phyloP scores from a whole-genome alignment of 2,329 filamentous ascomycete species.

The Nemania bipapillata region DNA sequence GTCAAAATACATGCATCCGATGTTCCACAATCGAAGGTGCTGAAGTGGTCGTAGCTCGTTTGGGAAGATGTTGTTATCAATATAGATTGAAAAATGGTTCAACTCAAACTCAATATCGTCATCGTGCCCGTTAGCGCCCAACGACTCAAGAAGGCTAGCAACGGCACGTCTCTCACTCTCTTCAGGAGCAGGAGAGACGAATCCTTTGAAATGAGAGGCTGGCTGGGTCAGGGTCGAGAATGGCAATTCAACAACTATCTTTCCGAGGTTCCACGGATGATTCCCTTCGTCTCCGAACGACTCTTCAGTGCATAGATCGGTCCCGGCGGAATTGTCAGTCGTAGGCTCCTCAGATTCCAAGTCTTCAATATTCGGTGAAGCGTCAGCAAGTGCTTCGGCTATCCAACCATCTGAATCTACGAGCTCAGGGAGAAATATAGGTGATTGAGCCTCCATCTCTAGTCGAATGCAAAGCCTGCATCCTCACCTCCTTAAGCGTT shows the following conservation, averaged over 20 bases:
- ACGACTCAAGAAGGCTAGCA: conserved; percentile 45
- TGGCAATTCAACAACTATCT: conserved; percentile 40
- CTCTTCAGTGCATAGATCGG: neutral
- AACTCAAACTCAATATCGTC: conserved; percentile 63
- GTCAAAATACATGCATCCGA: conserved; percentile 64
- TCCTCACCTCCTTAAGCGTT: neutral
- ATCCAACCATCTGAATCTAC: neutral
- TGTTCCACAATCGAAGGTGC: conserved; percentile 57
- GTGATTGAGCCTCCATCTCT: conserved; percentile 16
- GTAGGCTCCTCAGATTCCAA: neutral
- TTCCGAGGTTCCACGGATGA: neutral
- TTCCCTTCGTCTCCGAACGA: neutral
- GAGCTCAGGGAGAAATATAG: neutral
- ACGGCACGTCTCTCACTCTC: conserved; percentile 51
- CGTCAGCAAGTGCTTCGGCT: neutral
- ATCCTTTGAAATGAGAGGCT: conserved; percentile 47
- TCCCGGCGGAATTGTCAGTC: neutral
- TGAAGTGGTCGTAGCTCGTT: conserved; percentile 67
- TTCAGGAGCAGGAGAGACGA: conserved; percentile 42
- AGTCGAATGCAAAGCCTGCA: neutral
- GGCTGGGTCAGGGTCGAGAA: conserved; percentile 44
- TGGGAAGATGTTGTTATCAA: conserved; percentile 52
- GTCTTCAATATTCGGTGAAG: neutral
- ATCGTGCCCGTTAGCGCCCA: conserved; percentile 32
- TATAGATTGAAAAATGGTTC: conserved; percentile 69